Percentiles rank a stretch among this genome's conserved stretches.
Evolutionary conservation across 768 basidiomycete genomes (phyloP).

Genomic region (Stropharia rugosoannulata): DNA sequence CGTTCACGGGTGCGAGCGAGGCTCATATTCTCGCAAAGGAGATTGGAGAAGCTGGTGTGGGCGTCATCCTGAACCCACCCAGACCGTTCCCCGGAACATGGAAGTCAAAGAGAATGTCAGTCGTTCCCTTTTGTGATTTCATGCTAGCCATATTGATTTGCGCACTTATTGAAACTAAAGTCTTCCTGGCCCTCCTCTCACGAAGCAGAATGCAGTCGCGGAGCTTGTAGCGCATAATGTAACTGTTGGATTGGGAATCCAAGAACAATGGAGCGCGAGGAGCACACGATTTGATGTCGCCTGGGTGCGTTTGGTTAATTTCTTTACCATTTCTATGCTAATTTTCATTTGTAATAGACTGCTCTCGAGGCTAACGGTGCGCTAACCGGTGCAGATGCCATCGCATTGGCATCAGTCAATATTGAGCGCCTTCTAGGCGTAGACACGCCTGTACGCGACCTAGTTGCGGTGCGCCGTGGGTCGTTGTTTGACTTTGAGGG

Average conservation of each 20-base stretch:
- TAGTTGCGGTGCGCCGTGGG: constrained; percentile 36
- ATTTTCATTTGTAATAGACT: constrained; percentile 9
- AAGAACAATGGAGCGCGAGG: constrained; percentile 56
- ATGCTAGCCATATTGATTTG: background rate
- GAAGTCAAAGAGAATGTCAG: constrained; percentile 63
- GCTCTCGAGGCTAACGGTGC: constrained; percentile 20
- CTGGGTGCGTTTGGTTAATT: constrained; percentile 53
- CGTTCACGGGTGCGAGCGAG: constrained; percentile 59
- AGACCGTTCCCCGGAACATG: constrained; percentile 69
- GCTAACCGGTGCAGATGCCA: constrained; percentile 30
- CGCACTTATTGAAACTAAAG: constrained; percentile 18
- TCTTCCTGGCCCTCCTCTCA: constrained; percentile 42
- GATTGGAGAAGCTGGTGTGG: constrained; percentile 64
- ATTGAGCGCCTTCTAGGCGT: constrained; percentile 43
- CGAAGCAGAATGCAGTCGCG: constrained; percentile 51
- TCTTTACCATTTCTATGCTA: background rate
- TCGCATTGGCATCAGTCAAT: constrained; percentile 40
- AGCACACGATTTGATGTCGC: constrained; percentile 73
- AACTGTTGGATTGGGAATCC: constrained; percentile 62
- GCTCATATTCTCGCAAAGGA: constrained; percentile 73
- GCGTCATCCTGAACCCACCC: constrained; percentile 66
- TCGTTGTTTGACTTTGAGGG: constrained; percentile 37
- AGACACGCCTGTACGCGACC: constrained; percentile 29
- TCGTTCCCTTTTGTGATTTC: too few relatives aligned
- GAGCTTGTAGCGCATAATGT: constrained; percentile 63